phyloP scores from a whole-genome alignment of 768 basidiomycete genomes.

The Calvatia gigantea region DNA sequence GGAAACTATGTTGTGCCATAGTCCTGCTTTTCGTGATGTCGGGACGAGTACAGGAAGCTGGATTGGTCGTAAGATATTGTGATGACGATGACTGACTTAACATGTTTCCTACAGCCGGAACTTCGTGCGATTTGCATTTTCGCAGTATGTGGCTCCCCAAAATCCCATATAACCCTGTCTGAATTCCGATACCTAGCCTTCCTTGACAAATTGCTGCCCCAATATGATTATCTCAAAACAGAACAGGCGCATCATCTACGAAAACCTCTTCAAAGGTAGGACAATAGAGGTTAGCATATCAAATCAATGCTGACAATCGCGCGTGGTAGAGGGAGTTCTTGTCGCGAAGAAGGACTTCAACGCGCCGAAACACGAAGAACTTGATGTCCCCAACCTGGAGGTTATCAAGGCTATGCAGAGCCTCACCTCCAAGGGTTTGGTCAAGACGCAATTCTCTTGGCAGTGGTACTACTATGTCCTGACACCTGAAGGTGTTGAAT shows the following conservation, averaged over 20 bases:
- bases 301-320: not conserved
- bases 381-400: conserved; percentile 66
- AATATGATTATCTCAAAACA: conserved; percentile 97
- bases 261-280: conserved; percentile 99
- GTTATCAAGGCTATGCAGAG: conserved; percentile 72
- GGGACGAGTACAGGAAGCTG: conserved; percentile 28
- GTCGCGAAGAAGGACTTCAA: conserved; percentile 99
- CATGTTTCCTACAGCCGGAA: conserved; percentile 29
- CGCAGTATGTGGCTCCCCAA: conserved; percentile 32
- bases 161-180: not conserved
- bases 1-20: conserved; percentile 15
- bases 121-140: conserved; percentile 33
- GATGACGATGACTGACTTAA: conserved; percentile 33
- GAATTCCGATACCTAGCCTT: conserved; percentile 23
- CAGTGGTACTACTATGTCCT: conserved; percentile 98
- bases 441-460: conserved; percentile 99
- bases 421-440: conserved; percentile 72
- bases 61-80: conserved; percentile 30
- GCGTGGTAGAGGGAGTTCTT: conserved; percentile 87
- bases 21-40: conserved; percentile 22
- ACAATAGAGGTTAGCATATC: conserved; percentile 7
- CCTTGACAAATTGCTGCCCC: conserved; percentile 31
- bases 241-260: conserved; percentile 95
- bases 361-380: conserved; percentile 93
- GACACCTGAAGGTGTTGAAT: conserved; percentile 96